phyloP scores from a whole-genome alignment of 192 early-diverging fungal genomes.

The Rhizophagus clarus region DNA sequence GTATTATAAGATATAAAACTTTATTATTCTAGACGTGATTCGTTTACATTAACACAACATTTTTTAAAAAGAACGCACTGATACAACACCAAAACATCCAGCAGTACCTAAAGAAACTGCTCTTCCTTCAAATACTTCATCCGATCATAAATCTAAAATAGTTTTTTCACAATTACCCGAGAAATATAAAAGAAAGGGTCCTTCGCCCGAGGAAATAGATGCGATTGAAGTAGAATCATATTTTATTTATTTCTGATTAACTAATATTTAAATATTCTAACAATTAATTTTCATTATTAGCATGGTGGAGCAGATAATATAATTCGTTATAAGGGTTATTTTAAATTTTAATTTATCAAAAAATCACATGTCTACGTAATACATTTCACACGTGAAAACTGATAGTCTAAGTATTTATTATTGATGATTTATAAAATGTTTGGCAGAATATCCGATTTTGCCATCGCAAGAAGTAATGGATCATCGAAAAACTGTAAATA shows the following conservation, averaged over 20 bases:
- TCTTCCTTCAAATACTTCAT: not conserved
- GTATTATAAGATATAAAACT: not conserved
- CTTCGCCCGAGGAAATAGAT: constrained; percentile 3
- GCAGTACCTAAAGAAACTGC: not conserved
- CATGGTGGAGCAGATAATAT: constrained; percentile 7
- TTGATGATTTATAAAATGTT: not conserved
- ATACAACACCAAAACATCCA: not conserved
- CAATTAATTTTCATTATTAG: not conserved
- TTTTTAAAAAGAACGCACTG: not conserved
- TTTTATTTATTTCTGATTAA: not conserved
- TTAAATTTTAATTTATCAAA: not conserved
- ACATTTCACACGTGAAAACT: too few relatives aligned
- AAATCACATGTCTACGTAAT: not conserved
- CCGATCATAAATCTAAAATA: not conserved
- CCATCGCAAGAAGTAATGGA: constrained; percentile 56
- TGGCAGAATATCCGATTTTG: constrained; percentile 48
- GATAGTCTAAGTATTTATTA: too few relatives aligned
- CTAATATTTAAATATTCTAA: not conserved
- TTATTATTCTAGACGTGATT: not conserved
- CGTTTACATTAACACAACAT: not conserved
- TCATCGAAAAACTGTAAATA: constrained; percentile 60
- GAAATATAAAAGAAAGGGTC: constrained; percentile 17
- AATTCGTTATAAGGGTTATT: not conserved
- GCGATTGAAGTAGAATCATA: not conserved
- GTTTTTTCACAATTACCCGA: not conserved